A percentile compares a stretch with the other conserved stretches of the same genome.
phyloP scores from a whole-genome alignment of 495 filamentous ascomycete genomes.

The Podospora pseudoanserina region DNA sequence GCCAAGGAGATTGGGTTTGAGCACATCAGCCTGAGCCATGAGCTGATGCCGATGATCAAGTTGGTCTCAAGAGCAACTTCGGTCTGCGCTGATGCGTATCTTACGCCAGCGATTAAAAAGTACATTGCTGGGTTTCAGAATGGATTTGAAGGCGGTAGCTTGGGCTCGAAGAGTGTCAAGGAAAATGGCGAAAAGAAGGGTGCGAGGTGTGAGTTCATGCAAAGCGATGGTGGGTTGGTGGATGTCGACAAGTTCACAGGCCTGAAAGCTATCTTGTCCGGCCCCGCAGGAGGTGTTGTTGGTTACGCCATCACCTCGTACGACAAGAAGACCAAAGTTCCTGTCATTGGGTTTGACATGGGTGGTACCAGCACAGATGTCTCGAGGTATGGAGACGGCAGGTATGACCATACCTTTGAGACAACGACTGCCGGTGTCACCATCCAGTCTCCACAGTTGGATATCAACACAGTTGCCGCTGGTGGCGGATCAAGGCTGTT shows the following conservation, averaged over 20 bases:
- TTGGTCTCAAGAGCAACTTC: conserved; percentile 83
- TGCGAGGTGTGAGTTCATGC: conserved; percentile 80
- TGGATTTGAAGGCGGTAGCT: conserved; percentile 62
- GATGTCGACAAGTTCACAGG: conserved; percentile 74
- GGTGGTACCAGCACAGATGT: conserved; percentile 91
- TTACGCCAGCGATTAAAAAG: conserved; percentile 92
- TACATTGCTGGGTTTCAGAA: conserved; percentile 87
- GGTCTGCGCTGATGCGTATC: conserved; percentile 91
- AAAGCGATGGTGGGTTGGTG: conserved; percentile 76
- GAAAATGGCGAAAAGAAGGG: conserved; percentile 51
- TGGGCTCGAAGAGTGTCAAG: conserved; percentile 65
- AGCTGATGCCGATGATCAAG: conserved; percentile 95
- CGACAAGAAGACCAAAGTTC: conserved; percentile 78
- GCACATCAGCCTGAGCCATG: conserved; percentile 68
- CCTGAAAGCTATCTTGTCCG: conserved; percentile 71
- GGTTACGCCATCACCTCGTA: conserved; percentile 94
- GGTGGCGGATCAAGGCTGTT: conserved; percentile 88
- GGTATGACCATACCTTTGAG: conserved; percentile 96
- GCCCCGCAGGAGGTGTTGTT: conserved; percentile 79
- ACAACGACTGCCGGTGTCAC: conserved; percentile 94
- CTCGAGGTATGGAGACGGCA: conserved; percentile 79
- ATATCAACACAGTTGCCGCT: conserved; percentile 97
- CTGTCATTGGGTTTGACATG: conserved; percentile 98
- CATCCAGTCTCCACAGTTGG: conserved; percentile 90
- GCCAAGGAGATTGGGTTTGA: conserved; percentile 70